phyloP scores from a whole-genome alignment of 768 basidiomycete species.

The Tricholoma matsutake region DNA sequence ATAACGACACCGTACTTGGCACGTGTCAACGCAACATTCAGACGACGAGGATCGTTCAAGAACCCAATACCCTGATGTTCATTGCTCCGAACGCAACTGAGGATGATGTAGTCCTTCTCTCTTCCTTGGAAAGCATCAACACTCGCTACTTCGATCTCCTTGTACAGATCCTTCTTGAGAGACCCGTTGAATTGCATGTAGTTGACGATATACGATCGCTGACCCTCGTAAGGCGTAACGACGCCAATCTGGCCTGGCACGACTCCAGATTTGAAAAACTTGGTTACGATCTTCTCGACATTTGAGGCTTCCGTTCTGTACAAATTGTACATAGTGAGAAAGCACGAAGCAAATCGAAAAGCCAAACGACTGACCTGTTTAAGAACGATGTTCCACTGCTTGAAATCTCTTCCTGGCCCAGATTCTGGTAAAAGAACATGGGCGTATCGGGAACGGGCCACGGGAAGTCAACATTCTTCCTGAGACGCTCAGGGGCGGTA shows the following conservation, averaged over 20 bases:
- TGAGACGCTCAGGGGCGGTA: constrained; percentile 92
- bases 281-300: constrained; percentile 99
- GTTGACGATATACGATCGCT: constrained; percentile 96
- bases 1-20: constrained; percentile 99
- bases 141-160: constrained; percentile 98
- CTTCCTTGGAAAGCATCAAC: constrained; percentile 99
- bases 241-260: constrained; percentile 95
- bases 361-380: constrained; percentile 60
- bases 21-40: constrained; percentile 96
- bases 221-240: constrained; percentile 98
- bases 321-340: background rate
- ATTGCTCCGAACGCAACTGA: constrained; percentile 96
- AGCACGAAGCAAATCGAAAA: background rate
- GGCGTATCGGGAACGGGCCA: constrained; percentile 97
- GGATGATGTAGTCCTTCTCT: constrained; percentile 99
- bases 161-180: constrained; percentile 98
- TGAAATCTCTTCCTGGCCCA: constrained; percentile 98
- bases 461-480: constrained; percentile 99
- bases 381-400: constrained; percentile 98
- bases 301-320: constrained; percentile 94
- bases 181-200: constrained; percentile 99
- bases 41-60: constrained; percentile 92
- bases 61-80: constrained; percentile 99
- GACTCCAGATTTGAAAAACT: constrained; percentile 99
- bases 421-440: constrained; percentile 99